Percentiles rank a stretch among this genome's conserved stretches.
These are phyloP conservation scores for Trichoderma sp. DNA, from an alignment of 2,329 filamentous ascomycete genomes.

Conservation along the genomic window DNA sequence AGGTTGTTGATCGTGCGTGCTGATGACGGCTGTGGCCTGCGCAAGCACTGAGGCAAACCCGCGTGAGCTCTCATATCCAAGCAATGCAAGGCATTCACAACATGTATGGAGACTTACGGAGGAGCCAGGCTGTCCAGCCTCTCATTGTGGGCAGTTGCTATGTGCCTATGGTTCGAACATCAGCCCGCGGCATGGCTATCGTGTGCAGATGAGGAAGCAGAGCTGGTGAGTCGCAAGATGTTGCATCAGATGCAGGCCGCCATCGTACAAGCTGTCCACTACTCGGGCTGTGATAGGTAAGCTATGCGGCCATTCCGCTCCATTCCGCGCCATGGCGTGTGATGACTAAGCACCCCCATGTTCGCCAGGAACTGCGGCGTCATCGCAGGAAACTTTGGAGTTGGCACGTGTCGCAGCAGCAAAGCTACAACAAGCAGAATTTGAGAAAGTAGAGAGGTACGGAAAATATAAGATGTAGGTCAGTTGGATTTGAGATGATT, in stretches of 20 bases:
- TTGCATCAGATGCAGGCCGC: slow-evolving; percentile 18
- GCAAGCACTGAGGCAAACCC: slow-evolving; percentile 46
- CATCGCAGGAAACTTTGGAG: not conserved
- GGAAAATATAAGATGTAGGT: not conserved
- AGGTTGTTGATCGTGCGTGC: slow-evolving; percentile 46
- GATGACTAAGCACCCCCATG: slow-evolving; percentile 14
- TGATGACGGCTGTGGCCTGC: slow-evolving; percentile 47
- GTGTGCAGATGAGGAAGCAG: slow-evolving; percentile 1
- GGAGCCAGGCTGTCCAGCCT: slow-evolving; percentile 45
- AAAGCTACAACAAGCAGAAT: not conserved
- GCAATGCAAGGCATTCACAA: slow-evolving; percentile 21
- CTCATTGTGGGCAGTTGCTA: slow-evolving; percentile 47
- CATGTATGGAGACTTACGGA: slow-evolving; percentile 43
- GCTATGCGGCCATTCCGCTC: slow-evolving; percentile 6
- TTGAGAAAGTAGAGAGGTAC: too few species aligned
- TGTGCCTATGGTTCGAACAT: slow-evolving; percentile 36
- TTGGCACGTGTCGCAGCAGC: slow-evolving; percentile 8
- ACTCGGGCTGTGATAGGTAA: slow-evolving; percentile 17
- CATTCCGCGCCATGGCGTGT: not conserved
- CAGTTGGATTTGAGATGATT: not conserved
- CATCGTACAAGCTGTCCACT: slow-evolving; percentile 30
- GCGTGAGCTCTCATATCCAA: slow-evolving; percentile 33
- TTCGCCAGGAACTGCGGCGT: slow-evolving; percentile 17
- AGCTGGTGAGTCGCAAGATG: slow-evolving; percentile 14
- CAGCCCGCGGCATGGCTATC: slow-evolving; percentile 38